Base-by-base conservation (phyloP, 1,284 basidiomycete genomes). In the Fomitopsis betulina region DNA sequence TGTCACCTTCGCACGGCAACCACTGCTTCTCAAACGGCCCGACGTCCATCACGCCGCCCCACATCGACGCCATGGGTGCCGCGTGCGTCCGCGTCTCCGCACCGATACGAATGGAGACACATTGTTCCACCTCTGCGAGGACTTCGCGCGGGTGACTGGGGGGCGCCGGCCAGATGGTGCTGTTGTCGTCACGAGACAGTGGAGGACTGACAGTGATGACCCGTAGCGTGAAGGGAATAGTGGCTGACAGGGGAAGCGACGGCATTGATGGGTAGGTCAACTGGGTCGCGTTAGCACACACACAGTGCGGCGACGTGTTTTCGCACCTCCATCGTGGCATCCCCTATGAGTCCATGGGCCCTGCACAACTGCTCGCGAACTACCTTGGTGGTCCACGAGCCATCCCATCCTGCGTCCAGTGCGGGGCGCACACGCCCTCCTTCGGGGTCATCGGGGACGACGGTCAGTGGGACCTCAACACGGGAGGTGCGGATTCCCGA, bases 401-500 rank as follows among this genome's bases (percentile, higher is more conserved):
- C 47, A 19, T 15, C 30, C 40, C 55, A 53, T 9, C 50, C 54
- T 9, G 10, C 21, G 21, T 55, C 35, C 21, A 53, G 38, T 23
- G 5, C 51, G 25, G 21, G 35, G 47, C 32, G 39, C n/a, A 61
- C 25, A 13, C 50, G 25, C 10, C 59, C 55, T 6, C 66, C 64
- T 0, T 23, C 30, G 3, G 37, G 10, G 21, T 68, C 65, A 7
- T 39, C 30, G 0, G 65, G 65, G 2, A 71, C 56, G n/a, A 71
- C 59, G 9, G 59, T 58, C 10, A 70, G 58, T 0, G 67, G 55
- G 1, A 40, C 17, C 0, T 43, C 43, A 4, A 63, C 43, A 15
- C 62, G 56, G 5, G 60, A 49, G 54, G 66, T 66, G 37, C 59
- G 54, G n/a, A 49, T 32, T 10, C 65, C 64, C 6, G 58, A 56